Evolutionary conservation across 495 filamentous ascomycete species (phyloP).

Genomic region (Massariosphaeria phaeospora): DNA sequence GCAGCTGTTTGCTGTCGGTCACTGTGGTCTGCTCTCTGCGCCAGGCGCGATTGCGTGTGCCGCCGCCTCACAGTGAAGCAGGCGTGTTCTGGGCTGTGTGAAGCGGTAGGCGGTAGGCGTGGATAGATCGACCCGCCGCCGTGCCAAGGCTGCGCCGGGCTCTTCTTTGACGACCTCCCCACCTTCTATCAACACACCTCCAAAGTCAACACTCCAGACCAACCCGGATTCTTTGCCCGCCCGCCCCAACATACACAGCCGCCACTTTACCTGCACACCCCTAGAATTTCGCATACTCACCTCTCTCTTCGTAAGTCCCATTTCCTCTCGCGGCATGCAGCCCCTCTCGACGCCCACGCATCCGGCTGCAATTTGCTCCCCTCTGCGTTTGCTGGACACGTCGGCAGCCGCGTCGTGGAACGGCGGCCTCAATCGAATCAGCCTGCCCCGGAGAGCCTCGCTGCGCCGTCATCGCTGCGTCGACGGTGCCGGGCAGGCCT

Average conservation of each 20-base stretch:
- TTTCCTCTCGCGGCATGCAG: constrained; percentile 27
- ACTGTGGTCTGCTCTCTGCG: too few species aligned
- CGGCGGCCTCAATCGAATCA: not conserved
- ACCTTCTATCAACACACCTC: too few species aligned
- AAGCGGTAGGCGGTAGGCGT: too few species aligned
- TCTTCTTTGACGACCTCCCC: too few species aligned
- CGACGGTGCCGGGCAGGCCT: not conserved
- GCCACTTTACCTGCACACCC: constrained; percentile 1
- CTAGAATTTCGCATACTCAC: not conserved
- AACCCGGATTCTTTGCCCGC: constrained; percentile 6
- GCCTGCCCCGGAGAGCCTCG: constrained; percentile 3
- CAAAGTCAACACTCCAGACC: too few species aligned
- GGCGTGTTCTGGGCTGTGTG: too few species aligned
- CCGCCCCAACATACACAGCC: not conserved
- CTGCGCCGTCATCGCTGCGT: not conserved
- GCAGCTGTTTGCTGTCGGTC: too few species aligned
- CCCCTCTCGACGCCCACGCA: not conserved
- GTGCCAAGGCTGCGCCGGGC: too few species aligned
- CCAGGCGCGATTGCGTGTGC: too few species aligned
- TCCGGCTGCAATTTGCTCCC: constrained; percentile 10
- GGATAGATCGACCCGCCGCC: too few species aligned
- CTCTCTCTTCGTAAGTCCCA: constrained; percentile 13
- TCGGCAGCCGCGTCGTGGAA: not conserved
- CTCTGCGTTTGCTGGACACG: too few species aligned
- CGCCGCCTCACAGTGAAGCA: too few species aligned